phyloP scores from a whole-genome alignment of 805 yeast species.

The Pichia californica region DNA sequence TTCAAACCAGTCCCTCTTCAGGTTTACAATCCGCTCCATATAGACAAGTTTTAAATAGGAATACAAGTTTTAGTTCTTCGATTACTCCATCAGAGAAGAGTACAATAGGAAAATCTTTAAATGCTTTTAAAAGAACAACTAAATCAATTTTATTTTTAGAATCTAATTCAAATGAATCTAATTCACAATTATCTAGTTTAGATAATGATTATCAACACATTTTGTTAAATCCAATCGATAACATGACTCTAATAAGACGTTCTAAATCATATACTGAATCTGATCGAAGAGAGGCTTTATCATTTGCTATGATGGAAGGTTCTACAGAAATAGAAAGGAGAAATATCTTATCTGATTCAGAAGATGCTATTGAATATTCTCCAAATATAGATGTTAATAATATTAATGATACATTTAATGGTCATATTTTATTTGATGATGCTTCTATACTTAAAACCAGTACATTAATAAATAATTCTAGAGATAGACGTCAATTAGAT shows the following conservation, averaged over 20 bases:
- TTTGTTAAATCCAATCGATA: not conserved
- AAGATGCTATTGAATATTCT: not conserved
- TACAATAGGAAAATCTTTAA: conserved; percentile 11
- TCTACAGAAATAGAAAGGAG: not conserved
- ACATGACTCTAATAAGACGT: conserved; percentile 1
- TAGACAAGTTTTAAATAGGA: not conserved
- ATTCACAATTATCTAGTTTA: not conserved
- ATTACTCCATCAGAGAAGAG: conserved; percentile 11
- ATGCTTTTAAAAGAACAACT: conserved; percentile 11
- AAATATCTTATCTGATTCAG: not conserved
- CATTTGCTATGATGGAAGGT: not conserved
- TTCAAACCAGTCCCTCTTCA: not conserved
- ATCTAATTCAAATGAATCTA: conserved; percentile 3
- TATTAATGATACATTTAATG: not conserved
- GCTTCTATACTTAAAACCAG: too few relatives aligned
- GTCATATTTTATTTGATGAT: too few relatives aligned
- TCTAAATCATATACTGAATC: conserved; percentile 10
- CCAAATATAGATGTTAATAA: not conserved
- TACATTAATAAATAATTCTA: not conserved
- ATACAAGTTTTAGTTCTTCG: conserved; percentile 10
- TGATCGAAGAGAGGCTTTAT: conserved; percentile 1
- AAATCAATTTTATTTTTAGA: conserved; percentile 12
- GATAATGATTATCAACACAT: not conserved
- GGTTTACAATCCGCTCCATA: not conserved
- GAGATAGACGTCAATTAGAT: not conserved